phyloP scores from a whole-genome alignment of 805 yeast genomes.

The Cyberlindnera mycetangii region DNA sequence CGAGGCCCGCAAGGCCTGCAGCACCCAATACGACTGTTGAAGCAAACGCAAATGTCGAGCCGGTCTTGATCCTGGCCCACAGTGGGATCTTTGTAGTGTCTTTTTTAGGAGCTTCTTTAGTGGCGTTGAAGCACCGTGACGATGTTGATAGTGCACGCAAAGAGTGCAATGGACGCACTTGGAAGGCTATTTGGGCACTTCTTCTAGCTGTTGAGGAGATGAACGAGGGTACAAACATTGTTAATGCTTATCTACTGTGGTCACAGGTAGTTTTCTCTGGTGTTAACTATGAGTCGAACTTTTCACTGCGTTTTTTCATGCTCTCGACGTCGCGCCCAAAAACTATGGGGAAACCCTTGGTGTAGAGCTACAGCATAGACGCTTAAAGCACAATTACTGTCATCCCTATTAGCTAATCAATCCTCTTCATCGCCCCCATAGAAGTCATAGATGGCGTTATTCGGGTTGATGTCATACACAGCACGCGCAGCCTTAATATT shows the following conservation, averaged over 20 bases:
- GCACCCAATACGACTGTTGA: conserved; percentile 66
- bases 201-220: neutral
- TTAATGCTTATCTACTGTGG: too few relatives aligned
- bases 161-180: neutral
- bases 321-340: conserved; percentile 1
- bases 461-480: conserved; percentile 58
- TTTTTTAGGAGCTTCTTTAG: conserved; percentile 5
- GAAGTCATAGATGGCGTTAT: conserved; percentile 70
- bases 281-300: neutral
- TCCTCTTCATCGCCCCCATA: conserved; percentile 21
- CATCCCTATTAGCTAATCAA: neutral
- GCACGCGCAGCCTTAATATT: conserved; percentile 29
- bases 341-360: neutral
- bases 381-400: neutral
- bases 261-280: too few relatives aligned
- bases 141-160: conserved; percentile 10
- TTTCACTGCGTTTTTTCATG: conserved; percentile 2
- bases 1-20: conserved; percentile 60
- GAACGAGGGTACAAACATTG: neutral
- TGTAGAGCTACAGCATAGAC: neutral
- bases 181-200: neutral
- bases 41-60: conserved; percentile 60
- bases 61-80: conserved; percentile 48
- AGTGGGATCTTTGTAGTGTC: conserved; percentile 34
- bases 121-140: conserved; percentile 3